Conservation (phyloP, 495 filamentous ascomycete species). For the Penicillium samsonianum region DNA sequence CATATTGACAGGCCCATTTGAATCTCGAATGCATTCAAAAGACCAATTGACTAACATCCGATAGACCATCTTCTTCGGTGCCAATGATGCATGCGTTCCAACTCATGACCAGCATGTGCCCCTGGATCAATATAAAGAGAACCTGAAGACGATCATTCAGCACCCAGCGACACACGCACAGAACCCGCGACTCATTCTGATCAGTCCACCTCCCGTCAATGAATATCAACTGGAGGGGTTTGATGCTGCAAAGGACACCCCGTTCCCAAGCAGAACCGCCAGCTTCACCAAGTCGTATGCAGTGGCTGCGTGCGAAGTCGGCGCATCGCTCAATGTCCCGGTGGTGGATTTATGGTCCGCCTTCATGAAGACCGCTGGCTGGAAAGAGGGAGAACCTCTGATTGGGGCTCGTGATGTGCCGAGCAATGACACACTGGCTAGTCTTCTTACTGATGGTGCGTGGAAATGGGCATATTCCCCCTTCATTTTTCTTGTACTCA, state of each 20-base stretch:
- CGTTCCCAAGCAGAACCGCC: conserved; percentile 59
- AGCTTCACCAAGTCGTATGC: conserved; percentile 68
- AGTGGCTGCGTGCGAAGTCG: conserved; percentile 66
- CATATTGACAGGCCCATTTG: not conserved
- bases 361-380: conserved; percentile 64
- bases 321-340: conserved; percentile 58
- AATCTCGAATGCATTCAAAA: conserved; percentile 10
- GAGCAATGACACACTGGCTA: conserved; percentile 48
- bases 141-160: conserved; percentile 66
- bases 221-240: conserved; percentile 63
- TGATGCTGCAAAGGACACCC: conserved; percentile 21
- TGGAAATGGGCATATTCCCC: conserved; percentile 2
- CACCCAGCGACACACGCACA: conserved; percentile 70
- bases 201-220: conserved; percentile 79
- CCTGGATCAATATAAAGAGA: conserved; percentile 67
- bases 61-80: conserved; percentile 79
- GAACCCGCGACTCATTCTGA: conserved; percentile 68
- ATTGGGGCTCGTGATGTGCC: conserved; percentile 54
- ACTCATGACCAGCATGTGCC: conserved; percentile 70
- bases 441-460: conserved; percentile 62
- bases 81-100: conserved; percentile 78
- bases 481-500: conserved; percentile 13
- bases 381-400: conserved; percentile 59
- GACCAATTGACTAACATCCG: not conserved
- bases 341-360: conserved; percentile 75